These are phyloP conservation scores for Fusarium nematophilum DNA, from an alignment of 2,329 filamentous ascomycete species.

Conservation along the genomic window DNA sequence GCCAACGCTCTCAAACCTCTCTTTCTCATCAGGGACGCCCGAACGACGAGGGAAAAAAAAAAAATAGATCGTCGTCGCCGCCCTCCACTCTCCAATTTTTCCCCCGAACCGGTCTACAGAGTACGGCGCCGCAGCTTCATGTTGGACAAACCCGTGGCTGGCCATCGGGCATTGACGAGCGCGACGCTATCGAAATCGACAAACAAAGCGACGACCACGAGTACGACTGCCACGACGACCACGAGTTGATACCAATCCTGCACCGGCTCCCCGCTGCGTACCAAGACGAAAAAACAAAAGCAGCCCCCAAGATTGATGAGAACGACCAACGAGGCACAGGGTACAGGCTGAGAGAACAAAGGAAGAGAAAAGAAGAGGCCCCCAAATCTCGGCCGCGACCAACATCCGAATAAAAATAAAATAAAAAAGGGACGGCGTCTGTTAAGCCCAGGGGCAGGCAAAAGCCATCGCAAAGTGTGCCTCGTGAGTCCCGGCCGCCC, in stretches of 20 bases:
- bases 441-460: slow-evolving; percentile 31
- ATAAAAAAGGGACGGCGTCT: slow-evolving; percentile 23
- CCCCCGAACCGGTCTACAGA: slow-evolving; percentile 3
- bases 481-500: slow-evolving; percentile 21
- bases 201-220: too few relatives aligned
- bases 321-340: slow-evolving; percentile 21
- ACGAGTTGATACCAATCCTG: slow-evolving; percentile 23
- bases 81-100: slow-evolving; percentile 33
- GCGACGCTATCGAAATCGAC: slow-evolving; percentile 17
- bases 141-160: slow-evolving; percentile 39
- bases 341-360: slow-evolving; percentile 20
- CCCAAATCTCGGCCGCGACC: slow-evolving; percentile 20
- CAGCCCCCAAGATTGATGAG: slow-evolving; percentile 6
- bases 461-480: slow-evolving; percentile 21
- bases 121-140: slow-evolving; percentile 26
- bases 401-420: slow-evolving; percentile 15
- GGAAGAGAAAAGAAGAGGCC: slow-evolving; percentile 17
- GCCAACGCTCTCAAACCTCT: slow-evolving; percentile 20
- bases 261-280: too few relatives aligned
- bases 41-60: slow-evolving; percentile 27
- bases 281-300: slow-evolving; percentile 17
- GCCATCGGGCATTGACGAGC: slow-evolving; percentile 32
- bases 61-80: slow-evolving; percentile 34
- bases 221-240: slow-evolving; percentile 15
- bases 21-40: slow-evolving; percentile 20